phyloP scores from a whole-genome alignment of 768 basidiomycete species.

The Leucogyrophana mollusca region DNA sequence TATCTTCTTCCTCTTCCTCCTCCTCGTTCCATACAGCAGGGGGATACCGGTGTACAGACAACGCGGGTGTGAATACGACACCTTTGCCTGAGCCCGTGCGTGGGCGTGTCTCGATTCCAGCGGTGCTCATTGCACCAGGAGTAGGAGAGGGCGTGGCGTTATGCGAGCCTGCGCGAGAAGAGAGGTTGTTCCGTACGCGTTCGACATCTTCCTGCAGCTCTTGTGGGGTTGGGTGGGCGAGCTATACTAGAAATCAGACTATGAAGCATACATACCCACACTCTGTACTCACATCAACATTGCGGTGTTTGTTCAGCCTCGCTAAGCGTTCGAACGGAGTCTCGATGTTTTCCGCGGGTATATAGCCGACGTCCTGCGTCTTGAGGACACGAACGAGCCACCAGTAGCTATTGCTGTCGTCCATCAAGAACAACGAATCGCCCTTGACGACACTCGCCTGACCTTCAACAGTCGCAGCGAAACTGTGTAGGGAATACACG shows the following conservation, averaged over 20 bases:
- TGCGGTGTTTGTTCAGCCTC: conserved; percentile 93
- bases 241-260: conserved; percentile 13
- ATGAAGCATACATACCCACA: neutral
- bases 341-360: conserved; percentile 99
- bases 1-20: conserved; percentile 55
- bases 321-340: conserved; percentile 97
- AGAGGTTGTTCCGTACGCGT: conserved; percentile 50
- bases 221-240: conserved; percentile 32
- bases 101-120: conserved; percentile 19
- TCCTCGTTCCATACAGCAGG: conserved; percentile 85
- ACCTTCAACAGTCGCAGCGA: conserved; percentile 96
- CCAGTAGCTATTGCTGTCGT: conserved; percentile 99
- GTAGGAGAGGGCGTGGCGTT: conserved; percentile 51
- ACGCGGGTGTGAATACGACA: conserved; percentile 72
- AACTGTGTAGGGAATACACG: conserved; percentile 92
- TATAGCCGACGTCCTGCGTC: conserved; percentile 98
- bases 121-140: conserved; percentile 34
- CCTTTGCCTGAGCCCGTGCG: conserved; percentile 36
- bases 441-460: conserved; percentile 99
- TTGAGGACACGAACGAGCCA: conserved; percentile 99
- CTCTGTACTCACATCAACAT: conserved; percentile 77
- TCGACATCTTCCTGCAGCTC: conserved; percentile 63
- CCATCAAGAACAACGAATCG: conserved; percentile 93
- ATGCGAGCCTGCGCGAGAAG: conserved; percentile 47
- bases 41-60: conserved; percentile 71